Base-by-base conservation (phyloP, 2,329 filamentous ascomycete species). In the Trichoderma afroharzianum region DNA sequence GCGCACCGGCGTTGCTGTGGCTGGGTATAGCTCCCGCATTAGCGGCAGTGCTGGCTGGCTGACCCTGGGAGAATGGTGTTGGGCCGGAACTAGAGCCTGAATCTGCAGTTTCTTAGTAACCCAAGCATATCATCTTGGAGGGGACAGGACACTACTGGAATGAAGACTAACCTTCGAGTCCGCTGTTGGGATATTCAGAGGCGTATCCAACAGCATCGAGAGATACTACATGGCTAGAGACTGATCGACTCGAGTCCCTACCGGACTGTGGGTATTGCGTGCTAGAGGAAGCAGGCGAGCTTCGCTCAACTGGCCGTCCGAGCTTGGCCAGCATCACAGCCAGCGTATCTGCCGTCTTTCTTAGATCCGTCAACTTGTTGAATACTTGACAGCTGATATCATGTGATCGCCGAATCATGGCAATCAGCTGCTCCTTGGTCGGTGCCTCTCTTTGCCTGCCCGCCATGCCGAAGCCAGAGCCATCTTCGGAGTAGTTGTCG, bases 301-400 rank as follows among this genome's bases (percentile, higher is more conserved):
- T 61, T n/a, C 63, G 43, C 14, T 76, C 75, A 9, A 80, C 76
- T 2, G 80, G 77, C 28, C 74, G 75, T 4, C 80, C 81, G 7
- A 87, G 77, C 73, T 82, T 85, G 3, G 78, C 77, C 39, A 87
- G 77, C 81, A 88, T 85, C 4, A 80, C 82, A 6, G 80, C 79
- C 68, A 88, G 76, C 7, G 85, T 82, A 43, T 82, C 81, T 12
- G 81, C 82, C 30, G 85, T 85, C 77, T 85, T 87, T 53, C 77
- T 81, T 61, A 84, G 80, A 70, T 86, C 85, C 2, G 77, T 74
- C 28, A 80, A 76, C 9, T 78, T 77, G 14, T 74, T 71, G 3
- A 83, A 78, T 30, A 86, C 80, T 4, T 81, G 78, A 21, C 74
- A 74, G 85, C 86, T 87, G 68, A 87, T 83, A 3, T 68, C 69